These are phyloP conservation scores for Mycosphaerella sp. DNA, from an alignment of 2,329 filamentous ascomycete species.

Conservation along the genomic window DNA sequence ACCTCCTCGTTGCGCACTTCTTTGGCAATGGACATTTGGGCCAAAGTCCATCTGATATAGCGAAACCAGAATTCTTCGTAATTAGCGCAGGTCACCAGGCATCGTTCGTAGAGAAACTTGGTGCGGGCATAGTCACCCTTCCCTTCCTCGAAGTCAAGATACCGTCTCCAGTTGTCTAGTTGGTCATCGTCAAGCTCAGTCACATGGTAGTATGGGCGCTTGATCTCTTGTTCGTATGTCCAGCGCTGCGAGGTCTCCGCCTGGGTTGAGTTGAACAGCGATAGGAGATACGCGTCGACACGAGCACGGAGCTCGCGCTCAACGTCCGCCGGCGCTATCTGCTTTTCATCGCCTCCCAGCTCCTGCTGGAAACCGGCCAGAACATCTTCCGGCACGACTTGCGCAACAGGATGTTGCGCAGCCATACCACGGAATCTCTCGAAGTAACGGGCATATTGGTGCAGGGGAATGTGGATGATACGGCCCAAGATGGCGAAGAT, in stretches of 20 bases:
- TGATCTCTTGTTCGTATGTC: conserved; percentile 91
- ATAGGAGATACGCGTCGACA: conserved; percentile 73
- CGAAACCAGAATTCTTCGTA: conserved; percentile 98
- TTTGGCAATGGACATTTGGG: conserved; percentile 73
- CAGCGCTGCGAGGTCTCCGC: conserved; percentile 86
- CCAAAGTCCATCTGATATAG: conserved; percentile 91
- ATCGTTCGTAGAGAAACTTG: conserved; percentile 87
- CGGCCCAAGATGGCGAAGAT: conserved; percentile 79
- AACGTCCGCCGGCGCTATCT: conserved; percentile 69
- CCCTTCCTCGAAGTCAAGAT: conserved; percentile 88
- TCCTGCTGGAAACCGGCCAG: conserved; percentile 65
- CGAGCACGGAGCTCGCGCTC: conserved; percentile 76
- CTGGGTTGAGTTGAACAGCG: conserved; percentile 74
- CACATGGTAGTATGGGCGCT: conserved; percentile 94
- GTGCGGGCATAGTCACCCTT: conserved; percentile 71
- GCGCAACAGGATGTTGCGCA: conserved; percentile 63
- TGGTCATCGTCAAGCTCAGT: conserved; percentile 84
- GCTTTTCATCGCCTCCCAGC: conserved; percentile 60
- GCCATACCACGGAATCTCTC: conserved; percentile 79
- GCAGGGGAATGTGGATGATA: conserved; percentile 84
- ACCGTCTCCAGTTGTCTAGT: conserved; percentile 87
- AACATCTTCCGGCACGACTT: conserved; percentile 64
- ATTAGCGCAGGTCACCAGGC: conserved; percentile 82
- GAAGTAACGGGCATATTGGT: conserved; percentile 92
- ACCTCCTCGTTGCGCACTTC: conserved; percentile 78